Evolutionary conservation across 345 rosid genomes (phyloP).

Genomic region (Conringia planisiliqua): DNA sequence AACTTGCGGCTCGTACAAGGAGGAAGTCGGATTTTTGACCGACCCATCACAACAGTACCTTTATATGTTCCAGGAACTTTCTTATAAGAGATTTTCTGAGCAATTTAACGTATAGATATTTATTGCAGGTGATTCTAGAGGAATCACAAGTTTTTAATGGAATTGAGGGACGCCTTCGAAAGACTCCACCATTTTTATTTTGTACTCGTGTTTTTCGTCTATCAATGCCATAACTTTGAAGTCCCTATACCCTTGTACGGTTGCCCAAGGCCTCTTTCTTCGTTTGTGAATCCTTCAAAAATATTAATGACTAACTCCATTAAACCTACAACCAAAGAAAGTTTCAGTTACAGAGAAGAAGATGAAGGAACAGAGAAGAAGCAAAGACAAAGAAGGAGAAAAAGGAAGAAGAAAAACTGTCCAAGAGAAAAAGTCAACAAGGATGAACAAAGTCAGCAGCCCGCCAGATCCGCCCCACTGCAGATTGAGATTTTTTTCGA

Average conservation of each 20-base stretch:
- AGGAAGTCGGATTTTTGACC: background rate
- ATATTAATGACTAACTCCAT: background rate
- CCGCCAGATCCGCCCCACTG: too few relatives aligned
- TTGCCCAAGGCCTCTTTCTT: background rate
- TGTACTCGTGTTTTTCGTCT: background rate
- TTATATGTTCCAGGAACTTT: constrained; percentile 2
- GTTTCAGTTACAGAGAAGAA: too few relatives aligned
- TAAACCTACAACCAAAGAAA: too few relatives aligned
- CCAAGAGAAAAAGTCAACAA: too few relatives aligned
- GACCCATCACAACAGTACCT: constrained; percentile 1
- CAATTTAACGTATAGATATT: constrained; percentile 1
- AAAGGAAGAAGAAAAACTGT: too few relatives aligned
- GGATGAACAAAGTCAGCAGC: too few relatives aligned
- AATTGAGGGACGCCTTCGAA: background rate
- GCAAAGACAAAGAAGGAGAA: too few relatives aligned
- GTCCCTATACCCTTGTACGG: background rate
- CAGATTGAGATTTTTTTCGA: too few relatives aligned
- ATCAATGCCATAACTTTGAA: background rate
- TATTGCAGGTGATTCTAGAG: background rate
- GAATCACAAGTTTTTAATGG: background rate
- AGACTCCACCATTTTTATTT: background rate
- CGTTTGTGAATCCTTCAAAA: background rate
- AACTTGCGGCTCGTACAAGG: background rate
- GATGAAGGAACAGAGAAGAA: too few relatives aligned
- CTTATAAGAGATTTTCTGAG: background rate